Evolutionary conservation across 805 yeast genomes (phyloP).

Genomic region (Candida sanyiensis): DNA sequence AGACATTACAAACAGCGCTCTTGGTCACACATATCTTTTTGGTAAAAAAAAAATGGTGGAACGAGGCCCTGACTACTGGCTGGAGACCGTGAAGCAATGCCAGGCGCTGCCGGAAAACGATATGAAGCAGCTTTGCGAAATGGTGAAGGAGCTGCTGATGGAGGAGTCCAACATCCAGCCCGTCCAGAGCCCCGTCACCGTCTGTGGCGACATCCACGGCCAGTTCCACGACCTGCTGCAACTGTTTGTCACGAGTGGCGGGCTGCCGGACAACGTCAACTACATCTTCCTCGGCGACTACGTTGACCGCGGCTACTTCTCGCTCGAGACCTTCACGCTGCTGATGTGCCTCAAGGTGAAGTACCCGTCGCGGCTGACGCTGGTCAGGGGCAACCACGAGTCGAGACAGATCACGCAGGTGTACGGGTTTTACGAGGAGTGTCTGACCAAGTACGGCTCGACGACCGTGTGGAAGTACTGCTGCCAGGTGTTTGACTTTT

Average conservation of each 20-base stretch:
- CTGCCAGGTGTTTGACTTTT: constrained; percentile 91
- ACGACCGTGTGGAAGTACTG: constrained; percentile 96
- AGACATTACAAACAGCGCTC: too few relatives aligned
- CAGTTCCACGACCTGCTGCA: constrained; percentile 94
- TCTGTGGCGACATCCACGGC: constrained; percentile 97
- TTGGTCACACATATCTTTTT: too few relatives aligned
- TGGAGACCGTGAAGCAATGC: constrained; percentile 88
- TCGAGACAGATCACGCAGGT: constrained; percentile 97
- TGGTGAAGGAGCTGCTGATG: constrained; percentile 91
- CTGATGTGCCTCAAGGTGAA: constrained; percentile 90
- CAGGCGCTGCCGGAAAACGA: constrained; percentile 83
- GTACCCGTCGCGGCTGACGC: constrained; percentile 76
- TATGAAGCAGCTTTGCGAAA: constrained; percentile 94
- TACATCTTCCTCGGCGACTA: constrained; percentile 92
- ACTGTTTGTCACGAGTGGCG: constrained; percentile 85
- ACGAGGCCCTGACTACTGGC: constrained; percentile 94
- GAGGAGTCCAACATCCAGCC: constrained; percentile 95
- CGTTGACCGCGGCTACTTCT: constrained; percentile 96
- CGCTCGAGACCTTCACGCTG: constrained; percentile 88
- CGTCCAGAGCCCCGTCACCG: constrained; percentile 88
- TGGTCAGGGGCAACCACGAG: constrained; percentile 97
- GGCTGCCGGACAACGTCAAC: constrained; percentile 77
- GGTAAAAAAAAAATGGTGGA: constrained; percentile 48
- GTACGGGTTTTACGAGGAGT: constrained; percentile 95
- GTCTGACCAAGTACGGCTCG: constrained; percentile 86